Percentiles rank a stretch among this genome's conserved stretches.
Evolutionary conservation across 176 grass and related monocot species (phyloP).

Genomic region (Triticum turgidum): DNA sequence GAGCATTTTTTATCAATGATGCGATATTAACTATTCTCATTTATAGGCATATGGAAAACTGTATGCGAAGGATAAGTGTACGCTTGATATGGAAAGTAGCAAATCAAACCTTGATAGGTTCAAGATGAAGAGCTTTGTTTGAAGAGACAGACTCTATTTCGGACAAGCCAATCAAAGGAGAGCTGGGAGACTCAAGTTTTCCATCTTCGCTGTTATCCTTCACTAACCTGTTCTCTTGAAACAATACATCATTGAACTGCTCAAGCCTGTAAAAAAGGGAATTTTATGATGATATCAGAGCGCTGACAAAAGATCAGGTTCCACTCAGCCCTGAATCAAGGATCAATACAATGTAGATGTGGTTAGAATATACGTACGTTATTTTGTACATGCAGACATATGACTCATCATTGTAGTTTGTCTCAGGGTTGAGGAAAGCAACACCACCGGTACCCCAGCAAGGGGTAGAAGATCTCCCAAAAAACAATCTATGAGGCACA

Average conservation of each 20-base stretch:
- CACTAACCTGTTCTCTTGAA: slow-evolving; percentile 75
- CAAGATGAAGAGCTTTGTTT: slow-evolving; percentile 65
- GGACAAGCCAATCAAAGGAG: slow-evolving; percentile 61
- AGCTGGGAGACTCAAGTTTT: slow-evolving; percentile 47
- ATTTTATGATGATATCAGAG: slow-evolving; percentile 31
- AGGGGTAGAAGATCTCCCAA: slow-evolving; percentile 59
- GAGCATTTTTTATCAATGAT: background rate
- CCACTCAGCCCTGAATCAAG: slow-evolving; percentile 1
- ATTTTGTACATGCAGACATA: slow-evolving; percentile 94
- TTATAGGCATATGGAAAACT: slow-evolving; percentile 20
- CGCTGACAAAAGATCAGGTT: slow-evolving; percentile 17
- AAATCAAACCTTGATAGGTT: slow-evolving; percentile 71
- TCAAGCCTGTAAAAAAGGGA: slow-evolving; percentile 59
- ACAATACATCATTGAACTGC: slow-evolving; percentile 91
- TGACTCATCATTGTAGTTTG: slow-evolving; percentile 49
- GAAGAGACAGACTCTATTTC: slow-evolving; percentile 47
- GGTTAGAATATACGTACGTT: slow-evolving; percentile 62
- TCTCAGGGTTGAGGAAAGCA: slow-evolving; percentile 86
- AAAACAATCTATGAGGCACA: slow-evolving; percentile 80
- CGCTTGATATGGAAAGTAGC: background rate
- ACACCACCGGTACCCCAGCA: slow-evolving; percentile 86
- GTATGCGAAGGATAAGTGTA: background rate
- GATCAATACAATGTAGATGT: background rate
- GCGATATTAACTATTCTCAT: background rate
- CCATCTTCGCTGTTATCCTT: slow-evolving; percentile 28